Base-by-base conservation (phyloP, 345 rosid genomes). In the Acer saccharum region DNA sequence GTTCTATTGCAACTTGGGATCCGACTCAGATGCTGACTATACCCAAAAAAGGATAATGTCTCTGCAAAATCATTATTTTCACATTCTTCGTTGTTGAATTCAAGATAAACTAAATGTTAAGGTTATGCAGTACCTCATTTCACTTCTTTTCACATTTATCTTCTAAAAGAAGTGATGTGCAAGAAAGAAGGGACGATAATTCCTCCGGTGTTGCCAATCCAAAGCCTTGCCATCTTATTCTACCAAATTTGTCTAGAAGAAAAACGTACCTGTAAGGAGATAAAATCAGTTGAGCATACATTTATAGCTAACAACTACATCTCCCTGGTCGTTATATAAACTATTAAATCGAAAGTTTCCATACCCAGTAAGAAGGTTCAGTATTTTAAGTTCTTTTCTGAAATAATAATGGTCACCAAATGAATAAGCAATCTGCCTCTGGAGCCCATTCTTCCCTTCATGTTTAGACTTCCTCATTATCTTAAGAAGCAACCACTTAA, bases 361-460 rank as follows among this genome's bases (percentile, higher is more conserved):
- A 23, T 93, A 96, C 99, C 98, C 99, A 8, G 99, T 88, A 66
- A 94, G 94, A 87, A 96, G 97, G 86, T 96, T 96, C 79, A 92
- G 79, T 79, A 96, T 88, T 79, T 88, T 91, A 32, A 92, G 89
- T 60, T 91, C 92, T 83, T 94, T 96, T 29, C 99, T 78, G 80
- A 96, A 92, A 86, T 88, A 77, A 78, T 92, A 96, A 79, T 96
- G 95, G 84, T 96, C 97, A 32, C 98, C 98, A 68, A 96, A 96
- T 6, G 94, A 88, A 83, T 93, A 96, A 71, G 80, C 93, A 80
- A 74, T 76, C 83, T 90, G 93, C 84, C 87, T 91, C 78, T 87
- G 90, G 50, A 91, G 88, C 20, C 73, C 76, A 69, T 72, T 83
- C 71, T 86, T 85, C 79, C 73, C 82, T 35, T 74, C 85, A 48